phyloP scores from a whole-genome alignment of 169 alveolate genomes.

The Cryptosporidium sp. region DNA sequence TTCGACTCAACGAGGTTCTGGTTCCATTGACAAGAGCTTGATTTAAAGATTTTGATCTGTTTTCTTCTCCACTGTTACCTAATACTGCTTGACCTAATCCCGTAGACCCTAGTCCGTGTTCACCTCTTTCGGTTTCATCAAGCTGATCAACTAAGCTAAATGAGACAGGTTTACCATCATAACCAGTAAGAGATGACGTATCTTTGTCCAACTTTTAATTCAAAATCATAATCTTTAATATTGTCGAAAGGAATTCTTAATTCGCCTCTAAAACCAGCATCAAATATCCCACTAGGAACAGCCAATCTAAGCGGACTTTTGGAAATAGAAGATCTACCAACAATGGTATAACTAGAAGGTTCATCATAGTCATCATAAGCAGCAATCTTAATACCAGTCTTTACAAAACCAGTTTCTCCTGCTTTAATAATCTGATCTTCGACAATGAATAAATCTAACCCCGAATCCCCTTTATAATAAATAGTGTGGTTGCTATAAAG shows the following conservation, averaged over 20 bases:
- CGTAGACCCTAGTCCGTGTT: conserved; percentile 90
- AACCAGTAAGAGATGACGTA: conserved; percentile 85
- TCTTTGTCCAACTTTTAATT: conserved; percentile 82
- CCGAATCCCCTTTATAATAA: conserved; percentile 88
- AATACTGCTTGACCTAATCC: too few species aligned
- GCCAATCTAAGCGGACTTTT: conserved; percentile 90
- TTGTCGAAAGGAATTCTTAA: conserved; percentile 88
- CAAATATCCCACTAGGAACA: conserved; percentile 89
- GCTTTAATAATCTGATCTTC: conserved; percentile 85
- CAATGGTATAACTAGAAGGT: conserved; percentile 79
- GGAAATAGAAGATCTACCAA: conserved; percentile 89
- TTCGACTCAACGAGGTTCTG: not conserved
- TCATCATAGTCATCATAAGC: conserved; percentile 80
- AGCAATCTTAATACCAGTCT: conserved; percentile 87
- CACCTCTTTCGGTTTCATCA: conserved; percentile 88
- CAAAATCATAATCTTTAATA: conserved; percentile 83
- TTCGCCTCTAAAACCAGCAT: conserved; percentile 91
- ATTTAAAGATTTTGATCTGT: not conserved
- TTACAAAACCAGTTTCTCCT: conserved; percentile 83
- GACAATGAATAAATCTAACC: conserved; percentile 86
- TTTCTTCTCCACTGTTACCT: too few species aligned
- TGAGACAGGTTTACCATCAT: conserved; percentile 85
- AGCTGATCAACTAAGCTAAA: conserved; percentile 85
- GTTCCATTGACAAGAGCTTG: not conserved
- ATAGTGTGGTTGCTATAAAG: conserved; percentile 83